Percentiles rank a stretch among this genome's conserved stretches.
Evolutionary conservation across 805 yeast species (phyloP).

Genomic region (Metschnikowia sp.): DNA sequence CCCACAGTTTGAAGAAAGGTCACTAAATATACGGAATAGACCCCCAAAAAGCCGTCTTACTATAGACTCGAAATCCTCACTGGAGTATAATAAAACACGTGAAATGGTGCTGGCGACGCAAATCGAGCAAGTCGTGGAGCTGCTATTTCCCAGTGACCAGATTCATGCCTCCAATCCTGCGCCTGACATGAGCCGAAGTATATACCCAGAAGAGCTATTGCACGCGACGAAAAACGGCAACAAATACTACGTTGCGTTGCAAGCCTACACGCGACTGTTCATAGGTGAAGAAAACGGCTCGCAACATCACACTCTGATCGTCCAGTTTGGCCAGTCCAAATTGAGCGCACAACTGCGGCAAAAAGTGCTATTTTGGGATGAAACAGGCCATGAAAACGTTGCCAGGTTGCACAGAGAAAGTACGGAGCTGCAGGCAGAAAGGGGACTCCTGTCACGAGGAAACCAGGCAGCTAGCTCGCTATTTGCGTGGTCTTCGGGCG

Average conservation of each 20-base stretch:
- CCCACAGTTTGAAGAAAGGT: no score
- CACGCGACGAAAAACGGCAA: slow-evolving; percentile 29
- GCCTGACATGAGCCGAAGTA: not conserved
- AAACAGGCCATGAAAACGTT: slow-evolving; percentile 1
- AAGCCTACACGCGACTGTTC: slow-evolving; percentile 35
- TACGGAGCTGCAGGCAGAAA: not conserved
- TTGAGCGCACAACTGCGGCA: slow-evolving; percentile 11
- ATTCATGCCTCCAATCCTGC: no score
- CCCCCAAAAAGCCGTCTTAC: no score
- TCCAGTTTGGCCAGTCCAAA: slow-evolving; percentile 26
- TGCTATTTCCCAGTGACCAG: not conserved
- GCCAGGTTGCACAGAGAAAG: not conserved
- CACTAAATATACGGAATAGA: no score
- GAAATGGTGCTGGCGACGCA: not conserved
- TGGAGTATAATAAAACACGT: no score
- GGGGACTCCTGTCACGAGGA: not conserved
- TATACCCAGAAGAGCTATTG: slow-evolving; percentile 35
- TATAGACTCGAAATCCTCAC: no score
- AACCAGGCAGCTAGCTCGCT: slow-evolving; percentile 27
- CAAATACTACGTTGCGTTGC: slow-evolving; percentile 30
- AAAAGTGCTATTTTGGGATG: slow-evolving; percentile 16
- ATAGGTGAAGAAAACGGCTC: slow-evolving; percentile 12
- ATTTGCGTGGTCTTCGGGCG: slow-evolving; percentile 44
- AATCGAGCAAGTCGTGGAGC: not conserved
- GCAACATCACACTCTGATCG: slow-evolving; percentile 3